Evolutionary conservation across 768 basidiomycete species (phyloP), one percentile per base, ranked within the genome.

Genomic region (Rhodotorula sphaerocarpa): DNA sequence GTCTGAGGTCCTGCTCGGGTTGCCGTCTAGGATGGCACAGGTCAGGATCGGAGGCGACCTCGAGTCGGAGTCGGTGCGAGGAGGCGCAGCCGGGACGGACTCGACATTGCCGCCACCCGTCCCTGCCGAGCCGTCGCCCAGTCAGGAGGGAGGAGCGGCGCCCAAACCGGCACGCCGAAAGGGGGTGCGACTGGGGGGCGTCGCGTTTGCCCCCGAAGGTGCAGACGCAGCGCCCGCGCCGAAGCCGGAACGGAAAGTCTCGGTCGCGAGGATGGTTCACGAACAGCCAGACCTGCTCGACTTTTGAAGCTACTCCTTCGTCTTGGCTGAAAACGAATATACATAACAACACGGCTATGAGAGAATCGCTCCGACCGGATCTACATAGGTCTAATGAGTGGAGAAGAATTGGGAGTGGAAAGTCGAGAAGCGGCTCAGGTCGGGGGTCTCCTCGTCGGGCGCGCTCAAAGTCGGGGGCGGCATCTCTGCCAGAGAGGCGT

Each of bases 201-300:
- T 55, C 1, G 33, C 39, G 33, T 63, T 63, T 27, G 46, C 33
- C 12, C 39, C 21, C 1, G 62, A 28, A 12, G 50, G 39, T 25
- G 42, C 20, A 4, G 36, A 23, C 27, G 61, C 15, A 9, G 34
- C 23, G 6, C 30, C 14, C 1, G 16, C 20, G 31, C 48, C 31
- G 14, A 16, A 21, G 45, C 14, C 21, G 46, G n/a, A 33, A 43
- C 23, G 55, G 55, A 27, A 50, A 36, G 43, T 51, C 50, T 36
- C 50, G 30, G 63, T 59, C 9, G 51, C 58, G 28, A 55, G 54
- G 10, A 56, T 65, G 63, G 27, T 65, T 27, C 63, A 65, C 51
- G 28, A 28, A 15, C 47, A 50, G 21, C 63, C 63, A 12, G 63
- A 65, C 16, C 45, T 65, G 44, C 43, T 65, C 3, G 63, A 65